These are phyloP conservation scores for Penicillium sp. DNA, from an alignment of 2,329 filamentous ascomycete species.

Conservation along the genomic window DNA sequence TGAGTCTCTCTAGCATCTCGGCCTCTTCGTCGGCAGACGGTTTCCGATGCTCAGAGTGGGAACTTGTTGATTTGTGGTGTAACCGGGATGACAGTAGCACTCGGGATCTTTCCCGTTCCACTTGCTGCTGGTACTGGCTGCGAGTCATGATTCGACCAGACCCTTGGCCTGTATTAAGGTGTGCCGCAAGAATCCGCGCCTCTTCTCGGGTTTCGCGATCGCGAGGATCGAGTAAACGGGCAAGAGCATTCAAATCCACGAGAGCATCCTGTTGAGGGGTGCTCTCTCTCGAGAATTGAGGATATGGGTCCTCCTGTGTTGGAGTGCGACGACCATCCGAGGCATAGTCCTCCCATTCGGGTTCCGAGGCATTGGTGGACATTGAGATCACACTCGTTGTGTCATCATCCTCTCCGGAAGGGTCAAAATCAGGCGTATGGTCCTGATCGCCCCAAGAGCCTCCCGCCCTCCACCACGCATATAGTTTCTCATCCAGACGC, in stretches of 20 bases:
- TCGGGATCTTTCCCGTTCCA: constrained; percentile 67
- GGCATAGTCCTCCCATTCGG: constrained; percentile 49
- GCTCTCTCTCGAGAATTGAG: constrained; percentile 37
- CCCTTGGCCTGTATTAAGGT: constrained; percentile 59
- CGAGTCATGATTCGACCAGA: constrained; percentile 69
- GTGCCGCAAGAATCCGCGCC: constrained; percentile 75
- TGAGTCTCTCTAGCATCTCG: constrained; percentile 57
- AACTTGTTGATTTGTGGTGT: constrained; percentile 24
- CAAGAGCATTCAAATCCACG: constrained; percentile 67
- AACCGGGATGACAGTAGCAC: constrained; percentile 57
- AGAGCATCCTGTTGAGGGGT: constrained; percentile 62
- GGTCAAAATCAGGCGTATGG: constrained; percentile 73
- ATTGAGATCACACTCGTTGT: constrained; percentile 77
- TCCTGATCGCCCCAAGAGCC: constrained; percentile 85
- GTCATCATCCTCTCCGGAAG: constrained; percentile 60
- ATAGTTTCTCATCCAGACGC: constrained; percentile 70
- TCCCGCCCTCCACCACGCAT: constrained; percentile 78
- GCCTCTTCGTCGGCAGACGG: constrained; percentile 55
- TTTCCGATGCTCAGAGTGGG: constrained; percentile 25
- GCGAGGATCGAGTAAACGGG: constrained; percentile 76
- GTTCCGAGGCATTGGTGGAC: constrained; percentile 51
- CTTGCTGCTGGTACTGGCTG: constrained; percentile 67
- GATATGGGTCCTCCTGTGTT: constrained; percentile 62
- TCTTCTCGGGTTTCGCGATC: constrained; percentile 76
- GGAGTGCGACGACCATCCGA: constrained; percentile 63